A percentile compares a stretch with the other conserved stretches of the same genome.
phyloP scores from a whole-genome alignment of 179 eudicot genomes.

The Beta lomatogona region DNA sequence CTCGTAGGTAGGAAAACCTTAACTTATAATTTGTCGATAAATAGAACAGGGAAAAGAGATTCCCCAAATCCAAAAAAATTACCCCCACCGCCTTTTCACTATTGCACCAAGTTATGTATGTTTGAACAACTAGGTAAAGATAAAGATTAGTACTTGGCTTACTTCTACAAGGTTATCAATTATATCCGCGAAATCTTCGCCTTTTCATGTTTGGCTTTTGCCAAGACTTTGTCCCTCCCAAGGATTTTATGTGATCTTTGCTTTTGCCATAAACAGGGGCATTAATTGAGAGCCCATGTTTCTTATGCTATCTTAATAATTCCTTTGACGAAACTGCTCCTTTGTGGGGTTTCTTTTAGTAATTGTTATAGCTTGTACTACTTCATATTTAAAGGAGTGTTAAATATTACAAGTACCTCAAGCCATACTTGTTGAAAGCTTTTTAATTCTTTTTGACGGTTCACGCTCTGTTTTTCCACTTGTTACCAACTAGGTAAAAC shows the following conservation, averaged over 20 bases:
- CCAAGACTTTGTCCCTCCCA: slow-evolving; percentile 24
- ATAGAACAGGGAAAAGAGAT: neutral
- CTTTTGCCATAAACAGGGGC: slow-evolving; percentile 20
- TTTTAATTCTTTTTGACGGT: too few relatives aligned
- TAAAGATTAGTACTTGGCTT: neutral
- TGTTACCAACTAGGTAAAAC: too few relatives aligned
- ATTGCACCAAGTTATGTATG: neutral
- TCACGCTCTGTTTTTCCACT: too few relatives aligned
- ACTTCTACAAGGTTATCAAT: slow-evolving; percentile 27
- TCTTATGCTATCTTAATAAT: slow-evolving; percentile 11
- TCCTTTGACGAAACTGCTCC: slow-evolving; percentile 8
- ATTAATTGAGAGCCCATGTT: slow-evolving; percentile 23
- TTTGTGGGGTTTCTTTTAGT: slow-evolving; percentile 25
- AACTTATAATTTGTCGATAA: neutral
- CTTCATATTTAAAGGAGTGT: too few relatives aligned
- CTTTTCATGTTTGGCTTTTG: slow-evolving; percentile 19
- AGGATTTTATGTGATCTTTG: slow-evolving; percentile 26
- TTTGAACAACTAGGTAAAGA: slow-evolving; percentile 16
- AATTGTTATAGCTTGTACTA: neutral
- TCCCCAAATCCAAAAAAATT: slow-evolving; percentile 1
- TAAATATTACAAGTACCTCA: too few relatives aligned
- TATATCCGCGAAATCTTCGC: slow-evolving; percentile 22
- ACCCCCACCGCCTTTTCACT: slow-evolving; percentile 34
- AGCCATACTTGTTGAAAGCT: too few relatives aligned
- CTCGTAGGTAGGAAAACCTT: neutral